phyloP scores from a whole-genome alignment of 257 asterid species.

The Euphrasia confusa region DNA sequence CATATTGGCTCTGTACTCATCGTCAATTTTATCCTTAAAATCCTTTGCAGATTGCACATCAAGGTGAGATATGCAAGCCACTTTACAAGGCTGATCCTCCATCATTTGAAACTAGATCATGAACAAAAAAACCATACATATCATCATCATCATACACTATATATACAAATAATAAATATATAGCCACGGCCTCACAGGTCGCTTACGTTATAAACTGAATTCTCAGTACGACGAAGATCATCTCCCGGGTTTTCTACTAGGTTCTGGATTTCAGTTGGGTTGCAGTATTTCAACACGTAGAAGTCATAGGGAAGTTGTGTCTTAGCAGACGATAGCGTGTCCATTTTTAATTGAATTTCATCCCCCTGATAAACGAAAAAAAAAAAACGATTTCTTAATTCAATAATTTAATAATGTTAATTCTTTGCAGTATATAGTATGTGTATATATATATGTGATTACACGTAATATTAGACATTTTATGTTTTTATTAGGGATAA shows the following conservation, averaged over 20 bases:
- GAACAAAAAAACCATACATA: constrained; percentile 24
- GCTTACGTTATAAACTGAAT: constrained; percentile 66
- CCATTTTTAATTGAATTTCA: constrained; percentile 71
- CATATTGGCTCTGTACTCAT: constrained; percentile 63
- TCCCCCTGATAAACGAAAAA: constrained; percentile 46
- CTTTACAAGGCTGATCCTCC: constrained; percentile 31
- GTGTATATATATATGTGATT: too few species aligned
- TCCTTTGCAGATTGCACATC: constrained; percentile 17
- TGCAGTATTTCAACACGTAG: constrained; percentile 74
- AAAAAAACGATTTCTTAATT: background rate
- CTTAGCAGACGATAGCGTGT: constrained; percentile 87
- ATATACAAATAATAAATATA: too few species aligned
- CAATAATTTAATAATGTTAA: background rate
- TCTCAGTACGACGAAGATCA: constrained; percentile 83
- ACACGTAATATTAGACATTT: too few species aligned
- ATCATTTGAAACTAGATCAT: constrained; percentile 65
- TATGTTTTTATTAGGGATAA: too few species aligned
- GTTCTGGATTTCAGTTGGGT: constrained; percentile 54
- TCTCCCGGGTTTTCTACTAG: constrained; percentile 77
- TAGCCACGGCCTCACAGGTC: constrained; percentile 12
- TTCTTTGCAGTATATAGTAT: too few species aligned
- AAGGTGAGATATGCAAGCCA: constrained; percentile 3
- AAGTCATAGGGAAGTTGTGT: constrained; percentile 87
- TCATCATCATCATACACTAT: too few species aligned
- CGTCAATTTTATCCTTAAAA: background rate